Evolutionary conservation across 441 rosid genomes (phyloP), one percentile per base, ranked within the genome.

Genomic region (Gossypium schwendimanii): DNA sequence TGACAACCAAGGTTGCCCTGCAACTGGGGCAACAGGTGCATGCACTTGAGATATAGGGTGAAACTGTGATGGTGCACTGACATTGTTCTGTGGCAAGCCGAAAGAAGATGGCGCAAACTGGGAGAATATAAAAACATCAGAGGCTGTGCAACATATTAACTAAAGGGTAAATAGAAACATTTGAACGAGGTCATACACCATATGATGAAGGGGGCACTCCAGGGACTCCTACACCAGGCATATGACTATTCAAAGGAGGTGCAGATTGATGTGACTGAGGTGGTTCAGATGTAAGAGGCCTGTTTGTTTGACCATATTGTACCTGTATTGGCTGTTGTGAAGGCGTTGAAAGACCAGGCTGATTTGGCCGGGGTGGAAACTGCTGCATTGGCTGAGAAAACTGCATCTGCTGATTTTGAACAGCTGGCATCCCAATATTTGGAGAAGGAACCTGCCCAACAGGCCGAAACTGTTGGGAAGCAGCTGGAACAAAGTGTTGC

Each of bases 321-420:
- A 82, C 77, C n/a, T 87, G 79, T 62, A 88, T 69, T 57, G 87
- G 82, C 78, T 89, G 98, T 31, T 89, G 76, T 2, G 87, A 79
- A 77, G 90, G 81, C 69, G 88, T 7, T 52, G 78, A 75, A 82
- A 79, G 88, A 64, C 81, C 92, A 79, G 94, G 89, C 81, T 92
- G 98, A 79, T 83, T 80, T 76, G 91, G 85, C 85, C 96, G 83
- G 66, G 79, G 88, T 11, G 90, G 91, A 73, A 87, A 81, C 73
- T 85, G 96, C 78, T 88, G 97, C 77, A 89, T 80, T 11, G 85
- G 85, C 80, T 88, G 98, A 73, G 94, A 75, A 81, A 49, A 92
- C 74, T 87, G 97, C 55, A 86, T 68, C 17, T 76, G 86, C 81
- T 84, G 94, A 77, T 74, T 81, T 76, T 86, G 97, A 75, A 81